Evolutionary conservation across 2,329 filamentous ascomycete species (phyloP).

Genomic region (Hypomyces perniciosus): DNA sequence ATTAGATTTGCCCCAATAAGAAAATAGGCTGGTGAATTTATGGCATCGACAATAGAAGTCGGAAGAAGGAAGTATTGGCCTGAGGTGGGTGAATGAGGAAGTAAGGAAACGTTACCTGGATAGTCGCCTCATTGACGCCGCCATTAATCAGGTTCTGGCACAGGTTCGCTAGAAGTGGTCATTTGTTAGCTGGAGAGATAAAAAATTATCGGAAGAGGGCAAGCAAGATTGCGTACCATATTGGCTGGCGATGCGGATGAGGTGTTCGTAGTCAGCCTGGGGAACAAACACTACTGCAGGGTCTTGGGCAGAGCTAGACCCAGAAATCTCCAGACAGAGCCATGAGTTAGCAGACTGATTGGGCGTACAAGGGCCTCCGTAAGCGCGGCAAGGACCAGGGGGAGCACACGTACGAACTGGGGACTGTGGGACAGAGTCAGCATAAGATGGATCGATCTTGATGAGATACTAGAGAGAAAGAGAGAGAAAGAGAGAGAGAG

Average conservation of each 20-base stretch:
- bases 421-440: neutral
- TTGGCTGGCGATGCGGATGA: slow-evolving; percentile 47
- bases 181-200: neutral
- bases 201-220: neutral
- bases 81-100: slow-evolving; percentile 14
- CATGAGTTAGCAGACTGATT: neutral
- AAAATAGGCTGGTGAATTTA: slow-evolving; percentile 7
- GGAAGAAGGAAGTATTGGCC: neutral
- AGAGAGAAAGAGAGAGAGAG: neutral
- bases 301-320: neutral
- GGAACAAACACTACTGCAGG: slow-evolving; percentile 46
- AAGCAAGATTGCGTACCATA: slow-evolving; percentile 42
- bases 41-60: neutral
- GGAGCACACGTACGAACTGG: neutral
- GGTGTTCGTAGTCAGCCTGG: slow-evolving; percentile 53
- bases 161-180: slow-evolving; percentile 16
- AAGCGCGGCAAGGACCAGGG: neutral
- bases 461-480: neutral
- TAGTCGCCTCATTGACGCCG: slow-evolving; percentile 41
- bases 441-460: neutral
- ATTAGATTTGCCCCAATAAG: neutral
- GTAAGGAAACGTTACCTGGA: slow-evolving; percentile 31
- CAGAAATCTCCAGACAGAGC: neutral
- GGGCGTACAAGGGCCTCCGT: neutral
- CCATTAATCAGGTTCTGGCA: slow-evolving; percentile 42